A percentile compares a stretch with the other conserved stretches of the same genome.
Evolutionary conservation across 208 protist genomes (phyloP).

Genomic region (Wallacemonas sp.): DNA sequence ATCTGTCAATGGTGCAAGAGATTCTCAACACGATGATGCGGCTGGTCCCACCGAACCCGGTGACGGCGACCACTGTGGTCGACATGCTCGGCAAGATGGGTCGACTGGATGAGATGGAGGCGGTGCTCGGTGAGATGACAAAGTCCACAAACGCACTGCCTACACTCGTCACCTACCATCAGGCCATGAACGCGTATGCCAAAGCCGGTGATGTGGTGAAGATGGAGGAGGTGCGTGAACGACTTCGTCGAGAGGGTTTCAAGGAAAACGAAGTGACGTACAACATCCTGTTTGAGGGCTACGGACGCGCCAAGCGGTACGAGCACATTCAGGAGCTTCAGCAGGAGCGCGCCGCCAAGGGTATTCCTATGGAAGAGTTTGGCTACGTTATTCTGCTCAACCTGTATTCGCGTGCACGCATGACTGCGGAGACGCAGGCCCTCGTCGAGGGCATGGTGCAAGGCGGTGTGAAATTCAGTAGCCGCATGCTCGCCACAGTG

Average conservation of each 20-base stretch:
- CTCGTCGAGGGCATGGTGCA: conserved; percentile 80
- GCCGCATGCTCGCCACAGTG: conserved; percentile 76
- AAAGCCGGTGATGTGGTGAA: conserved; percentile 88
- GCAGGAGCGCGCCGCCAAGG: conserved; percentile 60
- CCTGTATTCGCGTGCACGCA: conserved; percentile 69
- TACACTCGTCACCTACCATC: conserved; percentile 89
- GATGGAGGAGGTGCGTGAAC: conserved; percentile 72
- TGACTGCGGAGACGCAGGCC: conserved; percentile 63
- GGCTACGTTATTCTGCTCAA: conserved; percentile 85
- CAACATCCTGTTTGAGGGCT: conserved; percentile 91
- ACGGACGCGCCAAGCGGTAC: conserved; percentile 83
- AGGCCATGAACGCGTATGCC: conserved; percentile 90
- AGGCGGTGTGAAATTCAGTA: conserved; percentile 57
- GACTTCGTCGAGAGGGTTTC: conserved; percentile 66
- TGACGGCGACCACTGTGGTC: conserved; percentile 89
- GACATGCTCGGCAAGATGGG: conserved; percentile 94
- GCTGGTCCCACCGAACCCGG: conserved; percentile 84
- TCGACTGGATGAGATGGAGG: conserved; percentile 83
- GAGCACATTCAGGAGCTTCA: conserved; percentile 83
- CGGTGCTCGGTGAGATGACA: conserved; percentile 84
- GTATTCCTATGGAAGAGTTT: conserved; percentile 88
- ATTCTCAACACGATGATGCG: conserved; percentile 91
- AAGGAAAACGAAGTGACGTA: conserved; percentile 83
- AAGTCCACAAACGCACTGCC: conserved; percentile 78
- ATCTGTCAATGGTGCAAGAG: conserved; percentile 83